Conservation (phyloP, 2,329 filamentous ascomycete species). For the Penicillium corylophilum region DNA sequence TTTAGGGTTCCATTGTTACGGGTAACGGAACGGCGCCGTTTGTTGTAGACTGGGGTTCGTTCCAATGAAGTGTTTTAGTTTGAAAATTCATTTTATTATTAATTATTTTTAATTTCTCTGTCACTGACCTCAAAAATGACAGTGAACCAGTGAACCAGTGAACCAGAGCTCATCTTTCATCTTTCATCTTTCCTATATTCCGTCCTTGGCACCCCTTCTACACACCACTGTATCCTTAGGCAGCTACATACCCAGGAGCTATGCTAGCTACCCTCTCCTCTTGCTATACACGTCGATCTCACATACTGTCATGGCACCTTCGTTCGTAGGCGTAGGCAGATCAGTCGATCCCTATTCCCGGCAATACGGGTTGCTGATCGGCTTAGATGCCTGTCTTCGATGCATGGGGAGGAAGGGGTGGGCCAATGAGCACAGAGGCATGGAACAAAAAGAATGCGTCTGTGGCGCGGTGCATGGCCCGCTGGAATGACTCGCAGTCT, state of each 20-base stretch:
- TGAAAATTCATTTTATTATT: neutral
- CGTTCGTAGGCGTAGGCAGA: slow-evolving; percentile 9
- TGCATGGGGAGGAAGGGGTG: slow-evolving; percentile 15
- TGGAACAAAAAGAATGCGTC: slow-evolving; percentile 3
- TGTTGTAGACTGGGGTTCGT: slow-evolving; percentile 15
- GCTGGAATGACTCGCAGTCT: slow-evolving; percentile 21
- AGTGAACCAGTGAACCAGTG: too few relatives aligned
- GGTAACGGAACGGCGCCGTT: slow-evolving; percentile 17
- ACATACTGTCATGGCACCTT: slow-evolving; percentile 1
- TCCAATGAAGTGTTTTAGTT: slow-evolving; percentile 7
- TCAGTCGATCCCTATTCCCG: slow-evolving; percentile 20
- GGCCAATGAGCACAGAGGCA: slow-evolving; percentile 11
- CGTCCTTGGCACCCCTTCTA: neutral
- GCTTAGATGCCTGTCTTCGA: slow-evolving; percentile 20
- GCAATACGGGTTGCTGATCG: slow-evolving; percentile 23
- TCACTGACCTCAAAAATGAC: neutral
- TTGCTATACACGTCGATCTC: too few relatives aligned
- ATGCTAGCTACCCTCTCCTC: too few relatives aligned
- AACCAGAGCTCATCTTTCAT: too few relatives aligned
- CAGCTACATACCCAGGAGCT: too few relatives aligned
- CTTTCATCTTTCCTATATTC: too few relatives aligned
- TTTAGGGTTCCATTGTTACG: slow-evolving; percentile 26
- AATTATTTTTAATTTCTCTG: neutral
- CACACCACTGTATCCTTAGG: neutral
- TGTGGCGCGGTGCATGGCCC: slow-evolving; percentile 3